phyloP scores from a whole-genome alignment of 23 red algal genomes.

The Pyropia yezoensis region DNA sequence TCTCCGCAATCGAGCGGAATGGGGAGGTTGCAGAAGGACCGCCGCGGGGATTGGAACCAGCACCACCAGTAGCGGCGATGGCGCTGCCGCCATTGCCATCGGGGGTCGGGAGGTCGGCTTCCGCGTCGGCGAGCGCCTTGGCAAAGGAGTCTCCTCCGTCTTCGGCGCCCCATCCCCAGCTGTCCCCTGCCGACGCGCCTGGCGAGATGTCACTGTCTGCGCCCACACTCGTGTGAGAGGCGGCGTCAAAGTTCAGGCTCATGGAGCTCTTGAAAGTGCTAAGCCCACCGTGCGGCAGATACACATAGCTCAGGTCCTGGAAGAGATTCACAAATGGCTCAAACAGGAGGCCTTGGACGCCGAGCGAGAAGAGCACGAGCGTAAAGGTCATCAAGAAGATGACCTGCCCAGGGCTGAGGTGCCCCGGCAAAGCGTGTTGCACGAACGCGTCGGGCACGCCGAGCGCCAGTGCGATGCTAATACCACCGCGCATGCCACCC shows the following conservation, averaged over 20 bases:
- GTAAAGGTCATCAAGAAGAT: slow-evolving; percentile 93
- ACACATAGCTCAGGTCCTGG: slow-evolving; percentile 48
- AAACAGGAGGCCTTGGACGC: slow-evolving; percentile 90
- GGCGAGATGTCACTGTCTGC: too few species aligned
- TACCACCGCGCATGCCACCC: slow-evolving; percentile 89
- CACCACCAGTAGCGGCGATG: too few species aligned
- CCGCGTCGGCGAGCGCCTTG: too few species aligned
- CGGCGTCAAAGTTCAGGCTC: slow-evolving; percentile 18
- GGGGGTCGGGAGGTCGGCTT: too few species aligned
- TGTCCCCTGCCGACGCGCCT: too few species aligned
- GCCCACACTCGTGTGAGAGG: too few species aligned
- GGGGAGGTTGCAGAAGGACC: too few species aligned
- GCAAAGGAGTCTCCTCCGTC: too few species aligned
- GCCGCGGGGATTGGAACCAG: too few species aligned
- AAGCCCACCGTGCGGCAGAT: slow-evolving; percentile 42
- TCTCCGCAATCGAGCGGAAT: too few species aligned
- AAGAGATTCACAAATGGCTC: slow-evolving; percentile 63
- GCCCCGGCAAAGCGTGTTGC: slow-evolving; percentile 30
- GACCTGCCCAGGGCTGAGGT: slow-evolving; percentile 50
- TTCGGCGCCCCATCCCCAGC: too few species aligned
- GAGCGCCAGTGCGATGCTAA: slow-evolving; percentile 89
- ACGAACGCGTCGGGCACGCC: slow-evolving; percentile 67
- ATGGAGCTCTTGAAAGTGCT: slow-evolving; percentile 34
- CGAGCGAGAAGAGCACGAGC: slow-evolving; percentile 80
- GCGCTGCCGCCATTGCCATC: too few species aligned